Conservation (phyloP, 768 basidiomycete genomes). For the Rhodotorula paludigena region DNA sequence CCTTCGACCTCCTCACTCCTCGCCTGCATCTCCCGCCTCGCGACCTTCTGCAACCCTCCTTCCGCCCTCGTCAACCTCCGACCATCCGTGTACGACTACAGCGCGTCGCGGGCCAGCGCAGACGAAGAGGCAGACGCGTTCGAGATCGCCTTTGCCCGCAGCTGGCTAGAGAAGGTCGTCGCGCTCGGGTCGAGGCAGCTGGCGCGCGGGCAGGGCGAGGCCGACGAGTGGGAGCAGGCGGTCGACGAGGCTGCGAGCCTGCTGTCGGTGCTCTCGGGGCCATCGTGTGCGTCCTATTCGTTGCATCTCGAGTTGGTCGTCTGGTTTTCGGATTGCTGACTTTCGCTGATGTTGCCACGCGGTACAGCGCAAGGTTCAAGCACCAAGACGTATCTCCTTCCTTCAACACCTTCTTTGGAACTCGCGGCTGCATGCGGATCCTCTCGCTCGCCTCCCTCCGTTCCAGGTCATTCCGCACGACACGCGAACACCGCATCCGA, state of each 20-base stretch:
- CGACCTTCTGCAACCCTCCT: neutral
- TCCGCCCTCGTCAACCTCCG: constrained; percentile 14
- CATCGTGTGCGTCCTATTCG: constrained; percentile 7
- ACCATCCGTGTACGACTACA: neutral
- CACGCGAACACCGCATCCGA: no score
- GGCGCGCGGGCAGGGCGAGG: neutral
- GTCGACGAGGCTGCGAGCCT: constrained; percentile 54
- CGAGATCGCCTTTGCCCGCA: constrained; percentile 64
- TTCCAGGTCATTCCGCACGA: no score
- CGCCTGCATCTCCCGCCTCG: neutral
- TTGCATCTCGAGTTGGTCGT: no score
- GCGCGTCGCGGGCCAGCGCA: constrained; percentile 30
- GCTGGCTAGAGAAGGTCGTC: constrained; percentile 69
- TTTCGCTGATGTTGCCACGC: constrained; percentile 26
- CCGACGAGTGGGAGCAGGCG: constrained; percentile 8
- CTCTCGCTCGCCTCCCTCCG: constrained; percentile 46
- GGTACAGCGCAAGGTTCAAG: constrained; percentile 52
- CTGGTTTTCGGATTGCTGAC: neutral
- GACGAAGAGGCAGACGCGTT: constrained; percentile 53
- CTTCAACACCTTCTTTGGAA: constrained; percentile 55
- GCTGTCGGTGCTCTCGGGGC: constrained; percentile 46
- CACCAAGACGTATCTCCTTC: constrained; percentile 61
- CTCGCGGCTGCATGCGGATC: constrained; percentile 42
- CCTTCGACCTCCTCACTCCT: neutral
- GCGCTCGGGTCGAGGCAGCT: constrained; percentile 39